Evolutionary conservation across 73 alveolate genomes (phyloP), one percentile per base, ranked within the genome.

Genomic region (Paramecium primaurelia): DNA sequence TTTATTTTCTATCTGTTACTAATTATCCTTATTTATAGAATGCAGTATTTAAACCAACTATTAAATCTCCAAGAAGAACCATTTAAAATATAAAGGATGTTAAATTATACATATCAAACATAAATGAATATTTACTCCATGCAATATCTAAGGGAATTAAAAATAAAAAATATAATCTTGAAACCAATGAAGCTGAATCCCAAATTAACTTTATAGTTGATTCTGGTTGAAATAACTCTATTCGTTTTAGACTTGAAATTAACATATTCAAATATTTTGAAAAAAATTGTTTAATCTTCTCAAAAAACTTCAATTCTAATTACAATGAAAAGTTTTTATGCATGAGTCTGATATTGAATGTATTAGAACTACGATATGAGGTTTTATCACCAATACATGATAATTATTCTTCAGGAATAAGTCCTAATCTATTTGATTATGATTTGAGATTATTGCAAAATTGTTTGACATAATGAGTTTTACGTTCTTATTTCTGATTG

Each of bases 141-240:
- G 77, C 91, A 11, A 80, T 32, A 80, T 80, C 91, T 20, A 80
- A 26, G 25, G 91, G 91, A 22, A 80, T 80, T 2, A 80, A 34
- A 18, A 32, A 80, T 12, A 80, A 47, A 28, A 80, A 80, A 47
- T 80, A 80, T 10, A 80, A 42, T 44, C 91, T 40, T 26, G 91
- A 42, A n/a, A 42, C 71, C 26, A 80, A 42, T 0, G 91, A 42
- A 3, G 73, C 44, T 25, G 47, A 42, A 47, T 80, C 91, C 91
- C 91, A 80, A 1, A 40, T 28, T 10, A 80, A 45, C 16, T 80
- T 80, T 32, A 80, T 80, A 9, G 47, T 28, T 0, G 71, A 80
- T 80, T 80, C 91, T 45, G 91, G 91, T 12, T 44, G n/a, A 16
- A 80, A 28, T 12, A 80, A 28, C 18, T 34, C 75, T 5, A 80